phyloP scores from a whole-genome alignment of 1,284 basidiomycete genomes.

The Trametes pubescens region DNA sequence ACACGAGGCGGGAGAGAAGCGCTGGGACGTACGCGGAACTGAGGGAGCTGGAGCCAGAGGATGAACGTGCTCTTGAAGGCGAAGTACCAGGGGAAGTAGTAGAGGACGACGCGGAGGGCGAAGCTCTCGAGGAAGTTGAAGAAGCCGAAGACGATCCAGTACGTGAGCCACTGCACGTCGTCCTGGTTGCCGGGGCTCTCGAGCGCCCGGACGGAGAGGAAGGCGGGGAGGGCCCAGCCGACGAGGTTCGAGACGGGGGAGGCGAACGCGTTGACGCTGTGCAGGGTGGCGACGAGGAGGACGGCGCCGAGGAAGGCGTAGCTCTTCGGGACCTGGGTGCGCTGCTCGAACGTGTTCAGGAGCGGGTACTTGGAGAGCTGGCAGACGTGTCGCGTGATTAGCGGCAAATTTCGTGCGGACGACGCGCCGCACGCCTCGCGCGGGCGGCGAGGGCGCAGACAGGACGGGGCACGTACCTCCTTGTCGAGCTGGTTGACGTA shows the following conservation, averaged over 20 bases:
- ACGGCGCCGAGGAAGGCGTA: conserved; percentile 86
- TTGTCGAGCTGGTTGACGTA: conserved; percentile 91
- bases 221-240: conserved; percentile 86
- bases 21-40: conserved; percentile 72
- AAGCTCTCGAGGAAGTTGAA: conserved; percentile 88
- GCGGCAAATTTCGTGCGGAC: conserved; percentile 5
- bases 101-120: conserved; percentile 76
- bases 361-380: conserved; percentile 94
- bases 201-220: conserved; percentile 87
- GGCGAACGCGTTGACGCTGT: conserved; percentile 85
- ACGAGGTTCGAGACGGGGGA: conserved; percentile 85
- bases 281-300: conserved; percentile 70
- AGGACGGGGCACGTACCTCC: conserved; percentile 67
- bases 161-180: conserved; percentile 89
- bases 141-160: conserved; percentile 88
- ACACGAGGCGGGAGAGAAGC: conserved; percentile 5
- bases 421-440: conserved; percentile 3
- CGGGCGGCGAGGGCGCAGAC: neutral
- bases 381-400: conserved; percentile 33
- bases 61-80: conserved; percentile 90
- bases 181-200: conserved; percentile 78
- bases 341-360: conserved; percentile 85
- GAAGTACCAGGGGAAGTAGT: conserved; percentile 91
- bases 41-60: conserved; percentile 86
- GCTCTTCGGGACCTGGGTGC: conserved; percentile 93